Base-by-base conservation (phyloP, 2,329 filamentous ascomycete genomes). In the Arthrocladium fulminans region DNA sequence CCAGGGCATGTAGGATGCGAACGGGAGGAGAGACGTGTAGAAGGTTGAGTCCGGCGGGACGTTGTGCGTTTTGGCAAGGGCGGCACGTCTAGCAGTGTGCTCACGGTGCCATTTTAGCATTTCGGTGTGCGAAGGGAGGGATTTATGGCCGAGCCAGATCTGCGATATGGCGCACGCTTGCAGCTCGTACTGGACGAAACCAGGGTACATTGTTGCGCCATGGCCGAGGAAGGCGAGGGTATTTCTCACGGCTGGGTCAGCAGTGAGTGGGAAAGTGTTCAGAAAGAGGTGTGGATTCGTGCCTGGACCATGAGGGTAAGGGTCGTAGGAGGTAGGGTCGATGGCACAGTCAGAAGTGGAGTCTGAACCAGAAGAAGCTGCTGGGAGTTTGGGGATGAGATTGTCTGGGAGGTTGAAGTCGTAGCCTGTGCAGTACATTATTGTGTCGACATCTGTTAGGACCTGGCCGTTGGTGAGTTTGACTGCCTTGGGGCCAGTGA, bases 151-250 rank as follows among this genome's bases (percentile, higher is more conserved):
- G 3, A 64, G 62, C 66, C 68, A 75, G 13, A 72, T 58, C 47
- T 73, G 70, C 1, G 67, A 65, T 4, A 75, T 55, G 1, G 67
- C 68, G 70, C 72, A 73, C 32, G 65, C 60, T 3, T 63, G 65
- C 30, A 76, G 59, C 49, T 75, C 72, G 40, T 67, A 63, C 7
- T 70, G 57, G 10, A 63, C 61, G 19, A 67, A 64, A 51, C 67
- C 47, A 61, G 65, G 63, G 42, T 62, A 60, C 38, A 66, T 58
- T 50, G 61, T 59, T 5, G 63, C 61, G 6, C 62, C 57, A 45
- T 65, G 65, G 50, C 67, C 66, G 48, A 72, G 57, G 44, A 73
- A 67, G 0, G 69, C 73, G 3, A 75, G 61, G 7, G 67, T 70
- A 8, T 70, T 61, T 2, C 71, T 68, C 20, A 69, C 58, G 20